Evolutionary conservation across 805 yeast genomes (phyloP), one percentile per base, ranked within the genome.

Genomic region (Metschnikowia similis): DNA sequence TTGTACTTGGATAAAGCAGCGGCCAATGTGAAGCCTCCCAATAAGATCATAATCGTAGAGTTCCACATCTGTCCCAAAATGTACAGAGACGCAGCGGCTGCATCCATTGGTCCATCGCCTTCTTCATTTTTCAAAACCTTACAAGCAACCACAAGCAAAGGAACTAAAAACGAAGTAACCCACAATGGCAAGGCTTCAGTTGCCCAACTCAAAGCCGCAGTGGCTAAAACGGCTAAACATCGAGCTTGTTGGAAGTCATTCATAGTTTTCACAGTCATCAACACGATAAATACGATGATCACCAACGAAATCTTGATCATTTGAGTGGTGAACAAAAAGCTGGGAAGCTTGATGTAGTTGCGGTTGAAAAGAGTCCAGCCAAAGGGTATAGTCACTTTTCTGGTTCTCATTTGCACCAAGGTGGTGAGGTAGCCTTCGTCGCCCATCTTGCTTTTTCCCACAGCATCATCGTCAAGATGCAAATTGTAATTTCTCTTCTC

Each of bases 1-100:
- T 89, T 85, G 70, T 87, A 89, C 68, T 91, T 92, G 42, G 96
- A 89, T 50, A 92, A 73, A 0, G 96, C 97, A 13, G 96, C 97
- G 10, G 99, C 98, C 49, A 92, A 71, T 0, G 97, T 85, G 69
- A 92, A 92, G 1, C 99, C 99, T 56, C 98, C 98, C 9, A 92
- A 70, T 46, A 92, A 72, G 36, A 92, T 72, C 87, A 91, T 83
- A 55, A 94, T 89, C 13, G 90, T 95, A 1, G 97, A 89, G 7
- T 91, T 84, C 97, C 97, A 92, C 98, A 92, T 92, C 16, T 90
- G 74, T 1, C 89, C 75, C 55, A 94, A 80, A 47, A 92, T 88
- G 62, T 77, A 88, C 59, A 83, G 81, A 0, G 96, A 79, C 1
- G 97, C 91, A 7, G 80, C 87, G 0, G 80, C 71, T 1, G 92